Evolutionary conservation across 441 rosid species (phyloP).

Genomic region (Pelargonium citronellum): DNA sequence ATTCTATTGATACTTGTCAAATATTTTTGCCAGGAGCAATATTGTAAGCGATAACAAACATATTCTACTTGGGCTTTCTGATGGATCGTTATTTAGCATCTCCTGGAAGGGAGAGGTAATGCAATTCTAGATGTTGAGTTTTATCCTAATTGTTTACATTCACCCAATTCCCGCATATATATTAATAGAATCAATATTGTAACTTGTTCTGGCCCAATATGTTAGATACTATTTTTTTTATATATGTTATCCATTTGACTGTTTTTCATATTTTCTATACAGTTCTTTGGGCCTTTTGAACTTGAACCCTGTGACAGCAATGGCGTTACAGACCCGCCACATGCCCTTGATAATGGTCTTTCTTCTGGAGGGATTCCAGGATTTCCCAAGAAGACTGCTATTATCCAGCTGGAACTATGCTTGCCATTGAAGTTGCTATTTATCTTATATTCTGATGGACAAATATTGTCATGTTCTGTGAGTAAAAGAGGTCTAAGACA

Average conservation of each 20-base stretch:
- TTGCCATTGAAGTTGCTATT: constrained; percentile 59
- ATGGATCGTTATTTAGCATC: constrained; percentile 71
- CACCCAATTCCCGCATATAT: not conserved
- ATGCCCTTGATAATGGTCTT: constrained; percentile 49
- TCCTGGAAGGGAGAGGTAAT: constrained; percentile 99
- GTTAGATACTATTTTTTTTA: not conserved
- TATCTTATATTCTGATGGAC: constrained; percentile 71
- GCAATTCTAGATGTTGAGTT: not conserved
- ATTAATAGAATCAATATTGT: not conserved
- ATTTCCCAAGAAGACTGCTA: constrained; percentile 39
- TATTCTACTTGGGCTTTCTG: constrained; percentile 82
- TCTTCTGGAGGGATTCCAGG: constrained; percentile 40
- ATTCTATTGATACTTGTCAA: constrained; percentile 13
- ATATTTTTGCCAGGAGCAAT: constrained; percentile 63
- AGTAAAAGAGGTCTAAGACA: constrained; percentile 82
- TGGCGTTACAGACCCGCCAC: constrained; percentile 30
- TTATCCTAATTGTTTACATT: not conserved
- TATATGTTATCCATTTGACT: constrained; percentile 10
- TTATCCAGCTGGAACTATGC: constrained; percentile 72
- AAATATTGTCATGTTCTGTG: constrained; percentile 63
- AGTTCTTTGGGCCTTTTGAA: constrained; percentile 81
- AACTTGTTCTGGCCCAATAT: not conserved
- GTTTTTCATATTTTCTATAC: constrained; percentile 22
- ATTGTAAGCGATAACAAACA: constrained; percentile 73
- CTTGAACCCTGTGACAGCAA: constrained; percentile 40